Percentiles rank a stretch among this genome's conserved stretches.
phyloP scores from a whole-genome alignment of 768 basidiomycete species.

The Phanerodontia chrysosporium region DNA sequence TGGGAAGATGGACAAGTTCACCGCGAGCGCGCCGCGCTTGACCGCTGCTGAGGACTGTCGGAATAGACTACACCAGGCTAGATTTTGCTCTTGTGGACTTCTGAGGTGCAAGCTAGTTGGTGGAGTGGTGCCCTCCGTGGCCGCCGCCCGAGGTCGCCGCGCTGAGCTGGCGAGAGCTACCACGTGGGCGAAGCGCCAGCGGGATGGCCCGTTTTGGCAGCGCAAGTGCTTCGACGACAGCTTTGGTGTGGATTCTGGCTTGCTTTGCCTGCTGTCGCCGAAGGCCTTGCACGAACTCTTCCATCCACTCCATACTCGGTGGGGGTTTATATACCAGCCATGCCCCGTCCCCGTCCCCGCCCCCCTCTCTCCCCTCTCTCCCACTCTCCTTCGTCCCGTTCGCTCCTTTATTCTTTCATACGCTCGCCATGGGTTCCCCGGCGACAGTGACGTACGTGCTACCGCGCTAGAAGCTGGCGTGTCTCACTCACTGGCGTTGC shows the following conservation, averaged over 20 bases:
- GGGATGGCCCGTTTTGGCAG: not conserved
- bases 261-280: not conserved
- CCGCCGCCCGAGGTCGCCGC: not conserved
- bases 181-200: not conserved
- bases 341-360: not conserved
- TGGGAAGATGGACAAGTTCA: too few relatives aligned
- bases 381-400: not conserved
- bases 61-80: too few relatives aligned
- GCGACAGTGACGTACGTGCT: conserved; percentile 4
- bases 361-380: not conserved
- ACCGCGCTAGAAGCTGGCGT: not conserved
- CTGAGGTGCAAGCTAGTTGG: too few relatives aligned
- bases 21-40: too few relatives aligned
- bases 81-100: too few relatives aligned
- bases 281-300: not conserved
- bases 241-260: not conserved
- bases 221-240: not conserved
- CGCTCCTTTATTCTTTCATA: not conserved
- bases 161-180: not conserved
- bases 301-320: not conserved
- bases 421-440: not conserved
- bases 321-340: not conserved
- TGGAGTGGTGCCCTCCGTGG: not conserved
- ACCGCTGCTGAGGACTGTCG: too few relatives aligned
- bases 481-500: not conserved